phyloP scores from a whole-genome alignment of 305 asterid genomes.

The Solanum hybrid region DNA sequence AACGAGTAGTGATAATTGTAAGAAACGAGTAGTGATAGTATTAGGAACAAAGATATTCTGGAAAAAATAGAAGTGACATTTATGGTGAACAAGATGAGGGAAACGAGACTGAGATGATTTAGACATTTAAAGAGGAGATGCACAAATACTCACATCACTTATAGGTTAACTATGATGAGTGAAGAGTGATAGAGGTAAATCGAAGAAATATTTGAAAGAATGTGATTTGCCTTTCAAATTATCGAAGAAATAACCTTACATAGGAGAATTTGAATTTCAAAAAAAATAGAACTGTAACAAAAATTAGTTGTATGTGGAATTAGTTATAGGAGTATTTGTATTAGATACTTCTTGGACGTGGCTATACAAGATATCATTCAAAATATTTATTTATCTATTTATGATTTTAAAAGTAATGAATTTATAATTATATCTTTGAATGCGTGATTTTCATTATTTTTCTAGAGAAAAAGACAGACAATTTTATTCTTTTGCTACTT shows the following conservation, averaged over 20 bases:
- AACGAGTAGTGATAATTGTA: not conserved
- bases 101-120: not conserved
- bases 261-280: not conserved
- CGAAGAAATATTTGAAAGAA: no score
- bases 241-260: not conserved
- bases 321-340: not conserved
- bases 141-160: not conserved
- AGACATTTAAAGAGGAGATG: accelerated
- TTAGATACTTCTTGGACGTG: not conserved
- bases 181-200: no score
- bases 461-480: not conserved
- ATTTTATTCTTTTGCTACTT: not conserved
- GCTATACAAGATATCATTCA: not conserved
- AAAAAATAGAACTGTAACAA: not conserved
- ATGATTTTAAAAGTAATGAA: not conserved
- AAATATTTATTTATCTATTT: not conserved
- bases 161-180: not conserved
- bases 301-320: not conserved
- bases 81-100: not conserved
- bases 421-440: not conserved
- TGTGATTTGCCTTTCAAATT: not conserved
- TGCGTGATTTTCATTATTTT: not conserved
- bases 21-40: not conserved
- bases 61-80: not conserved
- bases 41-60: not conserved